A percentile compares a stretch with the other conserved stretches of the same genome.
Evolutionary conservation across 495 filamentous ascomycete genomes (phyloP).

Genomic region (Thozetella sp.): DNA sequence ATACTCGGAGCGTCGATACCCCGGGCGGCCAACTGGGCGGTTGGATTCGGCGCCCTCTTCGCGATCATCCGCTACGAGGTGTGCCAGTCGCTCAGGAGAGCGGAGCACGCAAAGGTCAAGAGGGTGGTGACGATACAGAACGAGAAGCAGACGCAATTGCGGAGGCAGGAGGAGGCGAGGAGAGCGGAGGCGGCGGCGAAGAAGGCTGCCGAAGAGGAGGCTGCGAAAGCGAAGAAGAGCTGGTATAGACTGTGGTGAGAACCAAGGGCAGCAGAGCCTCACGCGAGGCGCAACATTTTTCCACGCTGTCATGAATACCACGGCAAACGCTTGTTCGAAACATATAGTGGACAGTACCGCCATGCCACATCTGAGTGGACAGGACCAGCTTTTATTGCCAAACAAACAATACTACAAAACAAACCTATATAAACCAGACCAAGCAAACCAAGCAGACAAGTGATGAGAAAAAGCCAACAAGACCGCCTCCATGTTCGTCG

Average conservation of each 20-base stretch:
- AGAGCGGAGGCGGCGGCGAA: slow-evolving; percentile 40
- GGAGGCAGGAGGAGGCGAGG: slow-evolving; percentile 47
- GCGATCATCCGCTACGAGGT: slow-evolving; percentile 75
- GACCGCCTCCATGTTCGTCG: not conserved
- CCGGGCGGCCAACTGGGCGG: slow-evolving; percentile 80
- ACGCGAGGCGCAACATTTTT: not conserved
- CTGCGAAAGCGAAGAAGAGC: slow-evolving; percentile 27
- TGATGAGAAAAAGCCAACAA: not conserved
- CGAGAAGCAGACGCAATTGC: slow-evolving; percentile 65
- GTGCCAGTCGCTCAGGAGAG: slow-evolving; percentile 69
- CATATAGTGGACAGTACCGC: too few species aligned
- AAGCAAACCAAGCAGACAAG: not conserved
- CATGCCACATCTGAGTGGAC: too few species aligned
- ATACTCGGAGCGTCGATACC: slow-evolving; percentile 61
- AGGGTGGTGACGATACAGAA: slow-evolving; percentile 80
- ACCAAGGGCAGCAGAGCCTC: not conserved
- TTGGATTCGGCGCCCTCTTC: slow-evolving; percentile 67
- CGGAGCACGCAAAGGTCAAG: slow-evolving; percentile 79
- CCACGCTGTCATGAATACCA: not conserved
- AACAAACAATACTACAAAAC: too few species aligned
- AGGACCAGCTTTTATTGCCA: not conserved
- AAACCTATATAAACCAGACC: too few species aligned
- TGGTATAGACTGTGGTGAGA: slow-evolving; percentile 58
- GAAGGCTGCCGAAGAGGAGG: slow-evolving; percentile 40
- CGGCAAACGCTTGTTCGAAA: too few species aligned